Percentiles rank a stretch among this genome's conserved stretches.
Conservation (phyloP, 768 basidiomycete species). For the Mycena haematopus region DNA sequence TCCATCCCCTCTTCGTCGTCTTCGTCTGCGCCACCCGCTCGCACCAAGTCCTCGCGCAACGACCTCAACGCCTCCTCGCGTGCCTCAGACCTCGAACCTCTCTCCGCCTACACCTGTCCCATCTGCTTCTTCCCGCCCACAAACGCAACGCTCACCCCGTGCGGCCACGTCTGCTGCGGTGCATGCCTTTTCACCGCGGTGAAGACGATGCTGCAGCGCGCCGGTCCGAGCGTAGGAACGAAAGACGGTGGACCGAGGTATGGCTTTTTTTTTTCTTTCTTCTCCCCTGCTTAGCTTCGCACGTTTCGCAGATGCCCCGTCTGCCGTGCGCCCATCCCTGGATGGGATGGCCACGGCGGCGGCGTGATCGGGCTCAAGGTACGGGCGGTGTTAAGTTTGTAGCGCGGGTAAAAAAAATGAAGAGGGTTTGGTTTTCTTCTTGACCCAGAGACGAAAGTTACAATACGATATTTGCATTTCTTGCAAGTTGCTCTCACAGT, state of each 20-base stretch:
- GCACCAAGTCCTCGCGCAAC: conserved; percentile 10
- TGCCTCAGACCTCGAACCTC: conserved; percentile 37
- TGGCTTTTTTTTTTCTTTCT: conserved; percentile 25
- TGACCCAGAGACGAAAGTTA: too few species aligned
- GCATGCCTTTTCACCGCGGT: conserved; percentile 78
- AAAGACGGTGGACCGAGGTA: conserved; percentile 48
- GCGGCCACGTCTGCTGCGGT: conserved; percentile 82
- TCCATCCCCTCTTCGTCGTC: too few species aligned
- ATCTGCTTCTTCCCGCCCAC: conserved; percentile 81
- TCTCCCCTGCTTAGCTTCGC: background rate
- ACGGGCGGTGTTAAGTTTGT: conserved; percentile 50
- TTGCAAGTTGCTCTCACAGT: too few species aligned
- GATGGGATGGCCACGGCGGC: conserved; percentile 75
- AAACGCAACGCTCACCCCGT: conserved; percentile 79
- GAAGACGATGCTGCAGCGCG: conserved; percentile 65
- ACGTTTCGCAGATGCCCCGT: conserved; percentile 63
- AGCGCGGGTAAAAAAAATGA: background rate
- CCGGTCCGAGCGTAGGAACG: conserved; percentile 35
- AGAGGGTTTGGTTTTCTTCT: too few species aligned
- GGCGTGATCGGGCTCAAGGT: conserved; percentile 69
- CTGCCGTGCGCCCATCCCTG: conserved; percentile 69
- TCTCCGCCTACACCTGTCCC: conserved; percentile 74
- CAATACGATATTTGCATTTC: too few species aligned
- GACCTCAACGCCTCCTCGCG: conserved; percentile 15
- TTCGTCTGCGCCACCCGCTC: too few species aligned